These are phyloP conservation scores for Venturia nashicola DNA, from an alignment of 2,329 filamentous ascomycete genomes.

Conservation along the genomic window DNA sequence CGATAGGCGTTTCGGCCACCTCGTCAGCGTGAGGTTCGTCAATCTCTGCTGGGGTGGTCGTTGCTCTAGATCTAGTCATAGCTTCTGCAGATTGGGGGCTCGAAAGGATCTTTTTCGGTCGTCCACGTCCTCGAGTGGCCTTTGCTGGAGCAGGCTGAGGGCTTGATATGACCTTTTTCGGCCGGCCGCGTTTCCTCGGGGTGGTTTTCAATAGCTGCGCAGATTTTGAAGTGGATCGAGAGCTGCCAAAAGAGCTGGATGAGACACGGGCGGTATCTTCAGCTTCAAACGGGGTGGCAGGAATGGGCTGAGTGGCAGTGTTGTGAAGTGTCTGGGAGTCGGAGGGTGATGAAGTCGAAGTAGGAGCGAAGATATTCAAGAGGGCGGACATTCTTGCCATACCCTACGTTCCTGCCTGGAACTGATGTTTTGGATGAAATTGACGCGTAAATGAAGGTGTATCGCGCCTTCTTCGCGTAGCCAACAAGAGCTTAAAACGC, in stretches of 20 bases:
- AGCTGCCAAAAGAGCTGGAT: neutral
- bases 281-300: neutral
- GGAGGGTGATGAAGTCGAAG: neutral
- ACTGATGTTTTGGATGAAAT: neutral
- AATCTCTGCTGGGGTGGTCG: no score
- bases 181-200: neutral
- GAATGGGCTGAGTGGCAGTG: neutral
- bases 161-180: neutral
- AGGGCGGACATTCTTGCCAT: neutral
- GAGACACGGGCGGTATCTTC: neutral
- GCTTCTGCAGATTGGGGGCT: neutral
- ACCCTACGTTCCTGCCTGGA: neutral
- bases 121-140: neutral
- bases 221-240: neutral
- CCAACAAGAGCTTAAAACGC: neutral
- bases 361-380: neutral
- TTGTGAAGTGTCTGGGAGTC: neutral
- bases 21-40: no score
- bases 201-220: neutral
- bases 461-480: neutral
- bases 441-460: neutral
- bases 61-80: neutral
- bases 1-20: no score
- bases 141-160: neutral
- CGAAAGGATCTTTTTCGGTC: neutral